These are phyloP conservation scores for Globisporangium okanoganense DNA, from an alignment of 352 stramenopile genomes.

Conservation along the genomic window DNA sequence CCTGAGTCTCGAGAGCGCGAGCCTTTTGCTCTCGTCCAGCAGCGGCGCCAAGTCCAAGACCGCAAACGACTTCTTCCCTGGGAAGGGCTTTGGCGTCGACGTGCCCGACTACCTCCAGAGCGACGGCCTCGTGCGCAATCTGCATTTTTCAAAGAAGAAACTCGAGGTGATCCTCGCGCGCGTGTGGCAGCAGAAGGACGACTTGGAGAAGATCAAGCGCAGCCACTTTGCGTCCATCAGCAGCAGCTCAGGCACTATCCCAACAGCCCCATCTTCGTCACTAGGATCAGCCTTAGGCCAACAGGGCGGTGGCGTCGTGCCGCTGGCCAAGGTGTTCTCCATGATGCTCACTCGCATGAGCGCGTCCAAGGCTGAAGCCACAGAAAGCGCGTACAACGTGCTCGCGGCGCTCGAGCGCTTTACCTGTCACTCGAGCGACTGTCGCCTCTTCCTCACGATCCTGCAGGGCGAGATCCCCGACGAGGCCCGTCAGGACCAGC, in stretches of 20 bases:
- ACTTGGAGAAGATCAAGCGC: conserved; percentile 38
- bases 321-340: conserved; percentile 31
- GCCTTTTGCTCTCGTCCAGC: neutral
- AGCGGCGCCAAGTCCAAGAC: no score
- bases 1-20: conserved; percentile 6
- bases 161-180: conserved; percentile 48
- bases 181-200: conserved; percentile 61
- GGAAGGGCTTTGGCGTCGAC: conserved; percentile 25
- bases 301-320: conserved; percentile 2
- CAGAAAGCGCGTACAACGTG: conserved; percentile 67
- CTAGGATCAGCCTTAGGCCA: neutral
- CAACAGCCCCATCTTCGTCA: neutral
- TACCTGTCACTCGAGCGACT: conserved; percentile 33
- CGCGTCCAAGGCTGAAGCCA: conserved; percentile 24
- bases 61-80: conserved; percentile 34
- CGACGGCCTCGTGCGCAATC: conserved; percentile 57
- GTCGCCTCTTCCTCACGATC: conserved; percentile 50
- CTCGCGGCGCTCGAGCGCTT: conserved; percentile 42
- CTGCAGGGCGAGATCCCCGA: conserved; percentile 40
- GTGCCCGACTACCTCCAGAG: conserved; percentile 57
- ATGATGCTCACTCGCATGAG: conserved; percentile 37
- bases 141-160: conserved; percentile 37
- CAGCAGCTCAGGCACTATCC: neutral
- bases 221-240: conserved; percentile 11
- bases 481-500: conserved; percentile 39